phyloP scores from a whole-genome alignment of 1,284 basidiomycete genomes.

The Limonomyces culmigenus region DNA sequence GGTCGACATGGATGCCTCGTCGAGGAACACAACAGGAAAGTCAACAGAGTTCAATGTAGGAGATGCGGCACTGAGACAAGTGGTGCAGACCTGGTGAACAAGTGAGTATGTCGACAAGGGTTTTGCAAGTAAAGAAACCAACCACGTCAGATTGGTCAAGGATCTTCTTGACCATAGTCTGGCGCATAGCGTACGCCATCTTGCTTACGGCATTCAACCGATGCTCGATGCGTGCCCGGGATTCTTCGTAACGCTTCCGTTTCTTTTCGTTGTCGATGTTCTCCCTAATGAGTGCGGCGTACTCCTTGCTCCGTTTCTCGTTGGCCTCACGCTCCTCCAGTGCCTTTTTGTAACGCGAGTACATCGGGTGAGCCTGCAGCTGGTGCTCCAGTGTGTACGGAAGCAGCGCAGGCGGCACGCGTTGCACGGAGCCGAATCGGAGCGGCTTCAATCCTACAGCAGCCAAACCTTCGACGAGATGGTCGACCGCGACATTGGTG shows the following conservation, averaged over 20 bases:
- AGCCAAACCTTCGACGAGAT: constrained; percentile 65
- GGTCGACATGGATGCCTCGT: constrained; percentile 93
- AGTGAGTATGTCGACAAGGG: constrained; percentile 1
- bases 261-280: constrained; percentile 5
- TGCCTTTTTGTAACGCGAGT: constrained; percentile 17
- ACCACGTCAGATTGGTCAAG: constrained; percentile 58
- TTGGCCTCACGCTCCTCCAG: constrained; percentile 14
- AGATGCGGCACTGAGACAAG: constrained; percentile 61
- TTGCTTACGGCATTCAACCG: constrained; percentile 17
- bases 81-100: constrained; percentile 56
- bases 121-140: constrained; percentile 21
- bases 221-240: constrained; percentile 18
- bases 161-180: constrained; percentile 43
- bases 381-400: constrained; percentile 51
- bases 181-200: constrained; percentile 29
- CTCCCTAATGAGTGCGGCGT: not conserved
- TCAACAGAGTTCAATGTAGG: constrained; percentile 48
- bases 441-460: constrained; percentile 53
- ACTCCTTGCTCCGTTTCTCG: constrained; percentile 5
- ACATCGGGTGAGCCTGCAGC: constrained; percentile 40
- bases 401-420: constrained; percentile 38
- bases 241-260: constrained; percentile 22
- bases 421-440: constrained; percentile 55
- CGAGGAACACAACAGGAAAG: constrained; percentile 87
- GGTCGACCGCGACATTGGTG: constrained; percentile 92